These are phyloP conservation scores for Ganoderma sinense DNA, from an alignment of 1,284 basidiomycete species.

Conservation along the genomic window DNA sequence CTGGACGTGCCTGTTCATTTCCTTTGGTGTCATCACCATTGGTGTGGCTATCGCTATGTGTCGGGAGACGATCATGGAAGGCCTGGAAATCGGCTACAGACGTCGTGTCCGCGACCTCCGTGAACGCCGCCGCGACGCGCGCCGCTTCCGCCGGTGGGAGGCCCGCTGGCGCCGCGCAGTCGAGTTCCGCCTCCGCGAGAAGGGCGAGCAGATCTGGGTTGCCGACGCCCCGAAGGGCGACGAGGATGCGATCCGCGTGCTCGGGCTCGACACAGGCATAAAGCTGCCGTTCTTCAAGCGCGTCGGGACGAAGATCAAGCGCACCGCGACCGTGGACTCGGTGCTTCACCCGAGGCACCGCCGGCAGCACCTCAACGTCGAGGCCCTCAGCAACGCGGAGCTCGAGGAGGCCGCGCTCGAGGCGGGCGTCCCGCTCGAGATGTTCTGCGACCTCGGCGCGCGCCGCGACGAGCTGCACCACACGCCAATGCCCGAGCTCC, in stretches of 20 bases:
- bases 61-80: constrained; percentile 78
- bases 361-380: constrained; percentile 65
- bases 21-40: constrained; percentile 67
- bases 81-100: constrained; percentile 67
- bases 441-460: constrained; percentile 43
- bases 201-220: constrained; percentile 60
- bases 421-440: constrained; percentile 63
- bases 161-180: constrained; percentile 64
- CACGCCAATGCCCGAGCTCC: background rate
- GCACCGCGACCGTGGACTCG: constrained; percentile 22
- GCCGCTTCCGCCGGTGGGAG: constrained; percentile 48
- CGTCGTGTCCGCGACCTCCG: constrained; percentile 54
- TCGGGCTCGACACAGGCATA: constrained; percentile 27
- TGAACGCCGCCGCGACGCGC: constrained; percentile 47
- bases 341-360: constrained; percentile 39
- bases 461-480: constrained; percentile 4
- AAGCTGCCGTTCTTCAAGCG: constrained; percentile 21
- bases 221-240: constrained; percentile 38
- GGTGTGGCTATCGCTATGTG: constrained; percentile 72
- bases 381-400: constrained; percentile 57
- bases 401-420: constrained; percentile 69
- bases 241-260: constrained; percentile 32
- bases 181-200: constrained; percentile 60
- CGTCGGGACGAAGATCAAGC: constrained; percentile 18
- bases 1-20: constrained; percentile 65